Percentiles rank a stretch among this genome's conserved stretches.
These are phyloP conservation scores for Vitis hybrid DNA, from an alignment of 177 flowering plant genomes.

Conservation along the genomic window DNA sequence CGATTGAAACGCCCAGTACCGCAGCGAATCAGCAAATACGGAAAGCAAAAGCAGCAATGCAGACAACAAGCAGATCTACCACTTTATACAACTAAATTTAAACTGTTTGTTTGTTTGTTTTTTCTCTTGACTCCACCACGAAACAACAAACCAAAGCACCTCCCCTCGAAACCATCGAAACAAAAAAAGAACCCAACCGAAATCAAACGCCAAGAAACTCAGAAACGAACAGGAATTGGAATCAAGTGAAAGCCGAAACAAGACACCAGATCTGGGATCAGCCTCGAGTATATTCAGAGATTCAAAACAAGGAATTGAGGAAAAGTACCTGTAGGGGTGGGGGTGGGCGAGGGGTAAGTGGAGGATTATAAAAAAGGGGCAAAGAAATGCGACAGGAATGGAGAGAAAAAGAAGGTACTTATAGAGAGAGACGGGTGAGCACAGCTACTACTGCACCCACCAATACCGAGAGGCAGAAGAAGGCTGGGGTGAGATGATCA, in stretches of 20 bases:
- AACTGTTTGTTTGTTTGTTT: neutral
- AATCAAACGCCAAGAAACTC: neutral
- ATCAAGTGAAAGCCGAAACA: neutral
- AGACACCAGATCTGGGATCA: neutral
- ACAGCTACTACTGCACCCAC: constrained; percentile 8
- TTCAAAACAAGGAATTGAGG: neutral
- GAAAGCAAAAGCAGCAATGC: neutral
- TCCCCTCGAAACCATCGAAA: constrained; percentile 10
- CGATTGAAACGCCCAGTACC: no score
- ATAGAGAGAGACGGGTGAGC: neutral
- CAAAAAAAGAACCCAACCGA: no score
- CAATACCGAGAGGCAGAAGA: neutral
- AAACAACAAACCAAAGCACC: constrained; percentile 7
- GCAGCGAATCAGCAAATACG: no score
- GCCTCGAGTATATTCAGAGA: no score
- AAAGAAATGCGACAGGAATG: neutral
- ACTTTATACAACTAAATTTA: neutral
- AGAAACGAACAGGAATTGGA: constrained; percentile 1
- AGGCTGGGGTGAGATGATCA: constrained; percentile 16
- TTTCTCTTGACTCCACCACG: no score
- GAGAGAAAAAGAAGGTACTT: neutral
- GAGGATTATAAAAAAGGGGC: no score
- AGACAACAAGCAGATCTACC: neutral
- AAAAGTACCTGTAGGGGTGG: neutral
- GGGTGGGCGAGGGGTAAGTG: no score